phyloP scores from a whole-genome alignment of 805 yeast species.

The Kazachstania bromeliacearum region DNA sequence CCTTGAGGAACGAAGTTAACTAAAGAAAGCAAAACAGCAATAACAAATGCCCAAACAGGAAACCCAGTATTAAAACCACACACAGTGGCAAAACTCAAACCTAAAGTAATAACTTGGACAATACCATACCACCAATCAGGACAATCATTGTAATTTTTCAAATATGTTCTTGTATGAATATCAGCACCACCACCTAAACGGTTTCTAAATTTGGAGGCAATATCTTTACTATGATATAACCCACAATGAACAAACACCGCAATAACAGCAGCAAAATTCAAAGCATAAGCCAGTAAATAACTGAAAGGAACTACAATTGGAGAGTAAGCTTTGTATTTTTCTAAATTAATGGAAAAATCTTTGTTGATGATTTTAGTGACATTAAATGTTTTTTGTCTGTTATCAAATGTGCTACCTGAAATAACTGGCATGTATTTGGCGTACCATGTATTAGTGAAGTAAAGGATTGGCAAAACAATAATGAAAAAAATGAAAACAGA shows the following conservation, averaged over 20 bases:
- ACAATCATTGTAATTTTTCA: constrained; percentile 51
- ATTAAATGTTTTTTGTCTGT: constrained; percentile 37
- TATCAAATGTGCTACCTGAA: constrained; percentile 41
- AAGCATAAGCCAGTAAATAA: constrained; percentile 46
- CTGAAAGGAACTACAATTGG: constrained; percentile 53
- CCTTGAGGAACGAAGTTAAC: constrained; percentile 50
- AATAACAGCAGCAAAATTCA: constrained; percentile 52
- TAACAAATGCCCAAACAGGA: constrained; percentile 56
- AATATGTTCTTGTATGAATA: constrained; percentile 40
- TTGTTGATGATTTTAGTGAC: constrained; percentile 39
- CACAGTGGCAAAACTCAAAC: constrained; percentile 27
- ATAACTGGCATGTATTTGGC: constrained; percentile 53
- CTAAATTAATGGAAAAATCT: constrained; percentile 35
- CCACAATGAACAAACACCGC: constrained; percentile 51
- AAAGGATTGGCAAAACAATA: constrained; percentile 40
- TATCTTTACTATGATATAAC: constrained; percentile 48
- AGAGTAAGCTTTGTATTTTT: constrained; percentile 43
- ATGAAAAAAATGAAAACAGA: constrained; percentile 43
- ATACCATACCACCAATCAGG: constrained; percentile 64
- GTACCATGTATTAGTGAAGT: constrained; percentile 47
- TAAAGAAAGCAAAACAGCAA: constrained; percentile 44
- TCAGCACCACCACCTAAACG: constrained; percentile 36
- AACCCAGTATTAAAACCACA: constrained; percentile 39
- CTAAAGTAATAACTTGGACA: constrained; percentile 22
- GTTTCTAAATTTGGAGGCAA: constrained; percentile 35